Evolutionary conservation across 2,329 filamentous ascomycete species (phyloP).

Genomic region (Colletotrichum echinochloae): DNA sequence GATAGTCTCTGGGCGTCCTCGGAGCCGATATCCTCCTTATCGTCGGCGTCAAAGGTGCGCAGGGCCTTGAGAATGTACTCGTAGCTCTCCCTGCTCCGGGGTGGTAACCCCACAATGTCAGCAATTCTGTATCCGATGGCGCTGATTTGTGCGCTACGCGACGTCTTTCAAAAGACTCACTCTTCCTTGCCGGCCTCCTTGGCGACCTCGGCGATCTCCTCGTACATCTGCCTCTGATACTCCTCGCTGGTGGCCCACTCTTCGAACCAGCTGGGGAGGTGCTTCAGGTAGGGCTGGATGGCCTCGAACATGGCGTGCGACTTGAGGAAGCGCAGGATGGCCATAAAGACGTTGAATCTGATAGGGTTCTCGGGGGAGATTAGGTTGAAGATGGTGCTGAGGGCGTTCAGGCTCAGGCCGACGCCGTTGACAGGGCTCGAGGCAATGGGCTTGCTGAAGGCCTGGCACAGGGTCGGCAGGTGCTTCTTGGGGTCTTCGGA

Average conservation of each 20-base stretch:
- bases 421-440: conserved; percentile 88
- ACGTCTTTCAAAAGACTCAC: conserved; percentile 59
- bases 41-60: conserved; percentile 68
- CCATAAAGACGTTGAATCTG: conserved; percentile 90
- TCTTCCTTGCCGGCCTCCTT: conserved; percentile 81
- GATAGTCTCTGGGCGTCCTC: conserved; percentile 72
- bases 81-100: conserved; percentile 66
- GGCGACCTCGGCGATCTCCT: conserved; percentile 85
- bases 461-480: conserved; percentile 88
- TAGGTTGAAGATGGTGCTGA: conserved; percentile 97
- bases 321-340: conserved; percentile 87
- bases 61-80: conserved; percentile 74
- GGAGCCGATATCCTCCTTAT: conserved; percentile 66
- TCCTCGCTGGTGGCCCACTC: conserved; percentile 87
- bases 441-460: conserved; percentile 87
- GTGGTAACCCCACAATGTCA: conserved; percentile 8
- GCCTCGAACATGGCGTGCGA: conserved; percentile 82
- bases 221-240: conserved; percentile 85
- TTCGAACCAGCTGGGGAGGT: conserved; percentile 83
- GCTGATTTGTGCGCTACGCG: not conserved
- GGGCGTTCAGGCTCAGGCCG: conserved; percentile 86
- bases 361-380: conserved; percentile 80
- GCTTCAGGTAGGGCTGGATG: conserved; percentile 84
- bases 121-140: conserved; percentile 1
- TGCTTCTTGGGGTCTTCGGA: conserved; percentile 87